Evolutionary conservation across 2,329 filamentous ascomycete species (phyloP), one percentile per base, ranked within the genome.

Genomic region (Reticulascus tulasneorum): DNA sequence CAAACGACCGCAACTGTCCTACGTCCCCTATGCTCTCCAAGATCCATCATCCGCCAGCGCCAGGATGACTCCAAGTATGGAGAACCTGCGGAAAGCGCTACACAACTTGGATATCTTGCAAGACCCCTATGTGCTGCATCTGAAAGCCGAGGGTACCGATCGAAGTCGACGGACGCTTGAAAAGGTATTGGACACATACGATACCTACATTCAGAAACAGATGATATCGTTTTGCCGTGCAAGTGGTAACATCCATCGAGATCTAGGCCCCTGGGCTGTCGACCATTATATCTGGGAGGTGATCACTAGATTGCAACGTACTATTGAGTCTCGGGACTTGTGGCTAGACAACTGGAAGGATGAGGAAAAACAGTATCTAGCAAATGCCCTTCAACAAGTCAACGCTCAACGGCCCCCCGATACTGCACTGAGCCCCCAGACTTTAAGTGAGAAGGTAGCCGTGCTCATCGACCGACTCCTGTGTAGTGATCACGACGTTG

Each of bases 181-280:
- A 7, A 60, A 58, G 9, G 59, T 61, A 1, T 37, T 73, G 4
- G 40, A 55, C n/a, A 68, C 60, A 26, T 50, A 62, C 7, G 64
- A 72, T 13, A 82, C 77, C 0, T 73, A 66, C 45, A 63, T 66
- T 20, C 71, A 69, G 23, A 64, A 64, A 17, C 75, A 85, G 45
- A 59, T 89, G 46, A 70, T 63, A 35, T 61, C 62, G 0, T 68
- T 89, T 7, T 62, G 64, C 27, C 61, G 63, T 3, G 75, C 71
- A 21, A 66, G 72, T 10, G 29, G 44, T 1, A 66, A 69, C 11
- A 66, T 89, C 2, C 65, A 64, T 16, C 47, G 52, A 4, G 72
- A 84, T 29, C 66, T 89, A 5, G 86, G 86, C 0, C 46, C 65
- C 2, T 90, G 83, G 82, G 82, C 82, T 2, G 73, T 74, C 0